phyloP scores from a whole-genome alignment of 192 early-diverging fungal species.

The Linnemannia zychae region DNA sequence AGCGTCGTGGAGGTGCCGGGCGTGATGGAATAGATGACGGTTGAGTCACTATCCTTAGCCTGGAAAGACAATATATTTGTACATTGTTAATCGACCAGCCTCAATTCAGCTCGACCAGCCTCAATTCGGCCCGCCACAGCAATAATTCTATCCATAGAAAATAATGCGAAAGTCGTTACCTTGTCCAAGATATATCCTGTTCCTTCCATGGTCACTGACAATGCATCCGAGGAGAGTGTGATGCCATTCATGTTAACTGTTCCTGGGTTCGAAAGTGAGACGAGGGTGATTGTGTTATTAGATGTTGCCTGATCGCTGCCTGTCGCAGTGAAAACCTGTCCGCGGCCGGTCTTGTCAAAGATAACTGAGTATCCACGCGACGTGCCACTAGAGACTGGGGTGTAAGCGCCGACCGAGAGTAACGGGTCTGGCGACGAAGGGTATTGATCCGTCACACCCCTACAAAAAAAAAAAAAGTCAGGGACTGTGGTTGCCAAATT shows the following conservation, averaged over 20 bases:
- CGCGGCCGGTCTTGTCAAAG: constrained; percentile 25
- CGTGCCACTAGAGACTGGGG: constrained; percentile 13
- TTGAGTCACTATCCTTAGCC: constrained; percentile 21
- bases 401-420: constrained; percentile 31
- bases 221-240: constrained; percentile 18
- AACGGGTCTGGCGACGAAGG: constrained; percentile 11
- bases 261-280: constrained; percentile 17
- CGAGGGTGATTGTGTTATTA: neutral
- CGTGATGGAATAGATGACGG: constrained; percentile 31
- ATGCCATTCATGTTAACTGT: constrained; percentile 28
- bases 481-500: too few relatives aligned
- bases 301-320: neutral
- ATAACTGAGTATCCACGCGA: constrained; percentile 26
- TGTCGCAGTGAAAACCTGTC: constrained; percentile 19
- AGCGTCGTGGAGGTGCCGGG: constrained; percentile 34
- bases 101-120: neutral
- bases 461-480: neutral
- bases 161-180: constrained; percentile 14
- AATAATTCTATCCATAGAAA: neutral
- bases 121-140: neutral
- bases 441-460: rapidly evolving
- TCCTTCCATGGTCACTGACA: constrained; percentile 28
- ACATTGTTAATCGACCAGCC: neutral
- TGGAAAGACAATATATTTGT: neutral
- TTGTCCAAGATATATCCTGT: constrained; percentile 43